Evolutionary conservation across 208 protist genomes (phyloP).

Genomic region (Trypanosomatidae sp.): DNA sequence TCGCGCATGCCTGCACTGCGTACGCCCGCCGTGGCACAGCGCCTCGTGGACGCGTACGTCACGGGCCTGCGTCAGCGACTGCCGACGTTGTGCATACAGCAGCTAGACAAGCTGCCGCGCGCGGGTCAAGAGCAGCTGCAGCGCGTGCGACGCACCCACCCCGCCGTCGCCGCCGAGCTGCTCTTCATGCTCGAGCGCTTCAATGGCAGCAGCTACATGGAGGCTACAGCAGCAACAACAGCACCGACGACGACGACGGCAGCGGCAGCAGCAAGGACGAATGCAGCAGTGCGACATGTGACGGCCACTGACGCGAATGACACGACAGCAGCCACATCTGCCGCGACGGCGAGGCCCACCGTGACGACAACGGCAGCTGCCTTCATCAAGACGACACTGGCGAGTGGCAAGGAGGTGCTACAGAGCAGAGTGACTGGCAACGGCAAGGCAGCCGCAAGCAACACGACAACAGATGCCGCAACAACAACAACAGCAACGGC

Average conservation of each 20-base stretch:
- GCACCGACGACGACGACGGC: constrained; percentile 5
- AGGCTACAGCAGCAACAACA: too few relatives aligned
- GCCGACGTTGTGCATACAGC: constrained; percentile 23
- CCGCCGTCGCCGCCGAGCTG: constrained; percentile 21
- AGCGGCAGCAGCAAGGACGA: not conserved
- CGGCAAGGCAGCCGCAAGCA: too few relatives aligned
- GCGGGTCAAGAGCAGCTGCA: constrained; percentile 18
- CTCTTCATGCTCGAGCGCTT: constrained; percentile 21
- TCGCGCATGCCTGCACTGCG: constrained; percentile 4
- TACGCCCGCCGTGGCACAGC: constrained; percentile 16
- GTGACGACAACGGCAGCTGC: constrained; percentile 6
- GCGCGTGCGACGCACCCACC: constrained; percentile 18
- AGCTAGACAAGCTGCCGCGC: constrained; percentile 29
- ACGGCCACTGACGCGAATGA: not conserved
- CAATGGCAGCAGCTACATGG: constrained; percentile 28
- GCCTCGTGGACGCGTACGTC: constrained; percentile 44
- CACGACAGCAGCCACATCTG: not conserved
- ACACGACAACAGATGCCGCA: too few relatives aligned
- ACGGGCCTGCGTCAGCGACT: constrained; percentile 48
- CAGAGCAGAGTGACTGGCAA: too few relatives aligned
- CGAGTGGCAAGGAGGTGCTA: too few relatives aligned
- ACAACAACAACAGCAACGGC: too few relatives aligned
- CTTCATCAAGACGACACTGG: constrained; percentile 9
- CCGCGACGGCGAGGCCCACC: not conserved
- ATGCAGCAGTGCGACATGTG: not conserved